A percentile compares a stretch with the other conserved stretches of the same genome.
These are phyloP conservation scores for Alternaria metachromatica DNA, from an alignment of 2,329 filamentous ascomycete genomes.

Conservation along the genomic window DNA sequence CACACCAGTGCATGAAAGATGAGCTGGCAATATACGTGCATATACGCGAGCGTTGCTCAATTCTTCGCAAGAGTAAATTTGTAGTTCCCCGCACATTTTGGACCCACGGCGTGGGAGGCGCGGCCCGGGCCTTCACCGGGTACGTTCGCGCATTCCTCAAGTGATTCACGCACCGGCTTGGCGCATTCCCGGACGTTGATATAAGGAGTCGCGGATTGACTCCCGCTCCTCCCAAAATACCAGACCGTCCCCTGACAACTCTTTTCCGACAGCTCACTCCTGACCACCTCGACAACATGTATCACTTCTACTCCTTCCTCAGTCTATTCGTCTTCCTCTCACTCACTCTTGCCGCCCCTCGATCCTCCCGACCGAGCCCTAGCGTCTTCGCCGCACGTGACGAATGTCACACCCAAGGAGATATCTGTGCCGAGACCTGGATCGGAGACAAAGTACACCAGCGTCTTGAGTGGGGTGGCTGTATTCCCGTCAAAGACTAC, in stretches of 20 bases:
- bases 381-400: not conserved
- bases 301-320: not conserved
- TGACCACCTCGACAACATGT: not conserved
- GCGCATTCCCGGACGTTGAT: not conserved
- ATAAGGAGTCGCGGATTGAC: not conserved
- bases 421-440: constrained; percentile 5
- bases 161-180: not conserved
- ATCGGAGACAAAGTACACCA: constrained; percentile 1
- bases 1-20: not conserved
- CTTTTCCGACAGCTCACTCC: not conserved
- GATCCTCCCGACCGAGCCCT: not conserved
- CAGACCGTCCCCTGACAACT: no score
- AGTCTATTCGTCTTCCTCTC: not conserved
- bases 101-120: not conserved
- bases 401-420: not conserved
- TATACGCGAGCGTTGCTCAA: not conserved
- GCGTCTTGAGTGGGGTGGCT: not conserved
- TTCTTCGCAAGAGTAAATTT: not conserved
- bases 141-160: not conserved
- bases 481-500: not conserved
- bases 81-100: not conserved
- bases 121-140: not conserved
- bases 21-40: not conserved
- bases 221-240: no score
- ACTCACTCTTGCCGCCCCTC: not conserved